A percentile compares a stretch with the other conserved stretches of the same genome.
These are phyloP conservation scores for Russula sp. DNA, from an alignment of 768 basidiomycete genomes.

Conservation along the genomic window DNA sequence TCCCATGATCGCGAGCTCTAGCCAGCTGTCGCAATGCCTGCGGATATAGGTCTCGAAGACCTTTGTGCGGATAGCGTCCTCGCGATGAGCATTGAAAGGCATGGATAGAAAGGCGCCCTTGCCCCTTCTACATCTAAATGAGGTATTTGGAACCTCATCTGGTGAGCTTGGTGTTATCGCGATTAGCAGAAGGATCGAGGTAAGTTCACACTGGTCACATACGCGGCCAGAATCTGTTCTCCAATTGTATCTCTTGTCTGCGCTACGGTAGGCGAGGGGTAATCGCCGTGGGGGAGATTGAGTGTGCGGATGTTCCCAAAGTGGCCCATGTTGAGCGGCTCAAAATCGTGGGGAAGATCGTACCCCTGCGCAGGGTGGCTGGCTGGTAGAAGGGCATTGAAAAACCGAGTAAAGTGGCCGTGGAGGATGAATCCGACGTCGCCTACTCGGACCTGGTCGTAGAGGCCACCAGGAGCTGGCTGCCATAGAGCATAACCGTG, in stretches of 20 bases:
- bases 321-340: slow-evolving; percentile 15
- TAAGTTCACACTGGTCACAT: background rate
- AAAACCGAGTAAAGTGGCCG: slow-evolving; percentile 29
- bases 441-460: slow-evolving; percentile 29
- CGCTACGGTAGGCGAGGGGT: slow-evolving; percentile 9
- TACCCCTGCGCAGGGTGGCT: background rate
- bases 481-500: slow-evolving; percentile 29
- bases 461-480: slow-evolving; percentile 26
- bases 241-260: background rate
- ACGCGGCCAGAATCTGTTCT: slow-evolving; percentile 14
- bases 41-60: slow-evolving; percentile 26
- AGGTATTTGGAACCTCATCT: slow-evolving; percentile 2
- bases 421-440: slow-evolving; percentile 30
- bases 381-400: slow-evolving; percentile 27
- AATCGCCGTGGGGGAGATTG: background rate
- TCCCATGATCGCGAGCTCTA: background rate
- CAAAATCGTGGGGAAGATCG: slow-evolving; percentile 14
- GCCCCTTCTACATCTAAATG: slow-evolving; percentile 14
- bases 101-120: slow-evolving; percentile 22
- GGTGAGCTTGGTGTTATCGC: background rate
- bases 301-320: slow-evolving; percentile 17
- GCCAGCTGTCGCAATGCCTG: slow-evolving; percentile 28
- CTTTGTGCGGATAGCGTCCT: slow-evolving; percentile 23
- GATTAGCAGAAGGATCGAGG: background rate
- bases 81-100: slow-evolving; percentile 13